Evolutionary conservation across 2,329 filamentous ascomycete genomes (phyloP), one percentile per base, ranked within the genome.

Genomic region (Fonsecaea erecta): DNA sequence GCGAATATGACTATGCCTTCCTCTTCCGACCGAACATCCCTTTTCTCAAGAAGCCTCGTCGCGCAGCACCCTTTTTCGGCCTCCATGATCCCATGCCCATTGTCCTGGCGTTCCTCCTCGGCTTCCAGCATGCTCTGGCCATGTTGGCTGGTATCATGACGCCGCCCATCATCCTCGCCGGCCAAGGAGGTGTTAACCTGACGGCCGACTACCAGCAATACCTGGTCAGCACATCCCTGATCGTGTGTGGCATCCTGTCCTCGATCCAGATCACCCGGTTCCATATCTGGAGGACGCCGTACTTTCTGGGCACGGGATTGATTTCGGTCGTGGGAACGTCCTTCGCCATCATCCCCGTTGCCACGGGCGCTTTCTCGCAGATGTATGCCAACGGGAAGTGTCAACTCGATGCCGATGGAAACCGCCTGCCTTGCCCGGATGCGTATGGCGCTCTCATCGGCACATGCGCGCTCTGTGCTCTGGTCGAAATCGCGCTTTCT

Each of bases 1-100:
- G 93, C 68, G 84, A 88, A 72, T 97, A 97, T 77, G 90, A 97
- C 83, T 97, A 97, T 84, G 90, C 77, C 37, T 95, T 93, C 74
- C 87, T 97, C 46, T 96, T 97, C 82, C 87, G 81, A 24, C 91
- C 85, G 1, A 93, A 91, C 71, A 78, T 97, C 24, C 93, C 93
- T 0, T 97, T 97, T 77, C 88, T 95, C 83, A 88, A 85, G 74
- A 86, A 85, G 75, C 73, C 79, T 8, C 80, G 80, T 16, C 79
- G 81, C 63, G 80, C 83, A n/a, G 84, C 86, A 2, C 89, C 89
- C 0, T 91, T 91, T 77, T 91, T 90, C 71, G 88, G 87, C 6
- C 83, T 91, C 2, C 80, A 91, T 67, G 88, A 90, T 71, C 79
- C 80, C n/a, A 88, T 91, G 76, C 88, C 89, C 0, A 81, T 91